Percentiles rank a stretch among this genome's conserved stretches.
These are phyloP conservation scores for Xylaria hypoxylon DNA, from an alignment of 2,329 filamentous ascomycete genomes.

Conservation along the genomic window DNA sequence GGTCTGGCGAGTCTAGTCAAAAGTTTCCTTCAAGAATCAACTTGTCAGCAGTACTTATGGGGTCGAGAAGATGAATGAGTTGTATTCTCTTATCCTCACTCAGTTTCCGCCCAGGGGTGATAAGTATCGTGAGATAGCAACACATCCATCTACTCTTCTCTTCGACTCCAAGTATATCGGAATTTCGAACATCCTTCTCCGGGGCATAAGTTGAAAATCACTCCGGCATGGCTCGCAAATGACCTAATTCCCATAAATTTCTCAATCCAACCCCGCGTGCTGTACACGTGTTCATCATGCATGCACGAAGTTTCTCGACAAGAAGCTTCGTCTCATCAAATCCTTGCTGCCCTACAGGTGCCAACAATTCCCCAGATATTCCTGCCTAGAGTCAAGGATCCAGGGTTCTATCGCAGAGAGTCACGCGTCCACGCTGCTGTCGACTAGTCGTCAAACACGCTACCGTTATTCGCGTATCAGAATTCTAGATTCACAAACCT, in stretches of 20 bases:
- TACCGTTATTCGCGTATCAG: too few species aligned
- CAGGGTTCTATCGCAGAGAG: too few species aligned
- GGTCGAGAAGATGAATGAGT: neutral
- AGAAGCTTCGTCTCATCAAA: neutral
- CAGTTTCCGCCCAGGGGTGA: neutral
- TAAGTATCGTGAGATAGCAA: neutral
- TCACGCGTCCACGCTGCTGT: neutral
- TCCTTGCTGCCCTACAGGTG: neutral
- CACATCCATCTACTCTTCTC: neutral
- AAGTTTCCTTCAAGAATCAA: neutral
- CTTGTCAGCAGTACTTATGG: neutral
- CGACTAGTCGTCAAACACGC: accelerated
- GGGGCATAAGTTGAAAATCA: too few species aligned
- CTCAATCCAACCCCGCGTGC: neutral
- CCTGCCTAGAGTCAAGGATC: too few species aligned
- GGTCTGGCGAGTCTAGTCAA: neutral
- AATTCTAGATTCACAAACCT: neutral
- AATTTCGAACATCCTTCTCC: neutral
- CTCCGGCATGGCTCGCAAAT: neutral
- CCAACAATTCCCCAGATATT: neutral
- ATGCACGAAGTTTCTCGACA: neutral
- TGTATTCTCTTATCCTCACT: neutral
- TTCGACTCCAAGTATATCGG: neutral
- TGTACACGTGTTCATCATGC: slow-evolving; percentile 1
- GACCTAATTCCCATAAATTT: neutral